Percentiles rank a stretch among this genome's conserved stretches.
These are phyloP conservation scores for Blepharisma japonicum DNA, from an alignment of 73 alveolate genomes.

Conservation along the genomic window DNA sequence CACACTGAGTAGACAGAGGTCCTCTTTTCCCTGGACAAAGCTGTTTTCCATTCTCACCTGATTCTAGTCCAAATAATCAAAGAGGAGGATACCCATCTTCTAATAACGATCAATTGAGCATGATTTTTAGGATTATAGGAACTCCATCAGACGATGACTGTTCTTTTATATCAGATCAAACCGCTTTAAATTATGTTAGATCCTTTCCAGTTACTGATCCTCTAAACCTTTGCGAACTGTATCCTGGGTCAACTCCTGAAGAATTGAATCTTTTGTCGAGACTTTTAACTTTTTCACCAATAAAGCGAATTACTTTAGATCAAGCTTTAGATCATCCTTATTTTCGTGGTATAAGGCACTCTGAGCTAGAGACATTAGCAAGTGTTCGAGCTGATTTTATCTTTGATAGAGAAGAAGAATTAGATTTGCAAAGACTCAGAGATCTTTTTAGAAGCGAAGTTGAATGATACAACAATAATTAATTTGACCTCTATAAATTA, in stretches of 20 bases:
- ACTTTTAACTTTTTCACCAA: slow-evolving; percentile 71
- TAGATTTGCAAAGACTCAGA: slow-evolving; percentile 42
- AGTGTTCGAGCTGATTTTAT: slow-evolving; percentile 40
- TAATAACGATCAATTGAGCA: slow-evolving; percentile 42
- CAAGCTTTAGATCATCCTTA: slow-evolving; percentile 80
- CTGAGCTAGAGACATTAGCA: slow-evolving; percentile 47
- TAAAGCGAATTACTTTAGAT: slow-evolving; percentile 75
- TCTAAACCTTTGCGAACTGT: slow-evolving; percentile 56
- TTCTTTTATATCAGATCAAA: slow-evolving; percentile 75
- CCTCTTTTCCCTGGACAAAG: slow-evolving; percentile 99
- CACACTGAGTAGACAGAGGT: slow-evolving; percentile 86
- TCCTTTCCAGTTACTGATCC: slow-evolving; percentile 62
- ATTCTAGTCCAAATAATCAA: slow-evolving; percentile 65
- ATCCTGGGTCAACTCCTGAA: slow-evolving; percentile 73
- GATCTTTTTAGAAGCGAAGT: slow-evolving; percentile 50
- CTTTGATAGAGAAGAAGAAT: slow-evolving; percentile 50
- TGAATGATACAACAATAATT: slow-evolving; percentile 25
- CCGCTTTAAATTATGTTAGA: slow-evolving; percentile 80
- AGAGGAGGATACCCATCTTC: slow-evolving; percentile 73
- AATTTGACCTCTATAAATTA: no score
- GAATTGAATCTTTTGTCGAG: slow-evolving; percentile 65
- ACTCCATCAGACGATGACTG: slow-evolving; percentile 33
- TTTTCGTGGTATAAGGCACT: slow-evolving; percentile 42
- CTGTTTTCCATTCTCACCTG: slow-evolving; percentile 97
- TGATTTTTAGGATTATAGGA: slow-evolving; percentile 51